Conservation (phyloP, 805 yeast genomes). For the Yarrowia sp. region DNA sequence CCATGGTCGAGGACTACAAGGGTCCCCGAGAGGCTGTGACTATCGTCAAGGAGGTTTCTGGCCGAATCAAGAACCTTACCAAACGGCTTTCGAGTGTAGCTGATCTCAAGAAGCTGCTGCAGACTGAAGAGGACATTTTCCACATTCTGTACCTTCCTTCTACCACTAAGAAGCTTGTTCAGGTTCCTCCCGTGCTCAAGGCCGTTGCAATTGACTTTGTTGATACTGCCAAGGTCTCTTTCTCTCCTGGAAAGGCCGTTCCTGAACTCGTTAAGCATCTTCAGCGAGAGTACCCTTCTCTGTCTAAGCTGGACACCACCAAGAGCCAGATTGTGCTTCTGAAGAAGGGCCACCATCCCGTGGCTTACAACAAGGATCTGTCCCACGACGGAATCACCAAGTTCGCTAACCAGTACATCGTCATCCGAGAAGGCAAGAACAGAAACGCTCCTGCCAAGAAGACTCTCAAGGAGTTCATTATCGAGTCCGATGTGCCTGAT, state of each 20-base stretch:
- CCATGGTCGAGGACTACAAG: conserved; percentile 46
- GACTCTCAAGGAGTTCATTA: conserved; percentile 24
- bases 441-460: conserved; percentile 23
- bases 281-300: conserved; percentile 32
- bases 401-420: conserved; percentile 16
- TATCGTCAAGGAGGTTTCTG: conserved; percentile 45
- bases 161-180: conserved; percentile 51
- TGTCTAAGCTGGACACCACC: conserved; percentile 20
- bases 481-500: conserved; percentile 32
- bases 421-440: conserved; percentile 35
- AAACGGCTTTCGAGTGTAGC: conserved; percentile 10
- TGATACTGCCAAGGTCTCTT: conserved; percentile 34
- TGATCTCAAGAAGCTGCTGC: conserved; percentile 21
- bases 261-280: conserved; percentile 47
- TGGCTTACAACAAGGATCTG: background rate
- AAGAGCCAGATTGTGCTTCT: conserved; percentile 31
- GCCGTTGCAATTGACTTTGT: conserved; percentile 61
- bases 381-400: conserved; percentile 8
- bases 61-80: conserved; percentile 46
- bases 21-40: conserved; percentile 47
- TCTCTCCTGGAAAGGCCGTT: conserved; percentile 61
- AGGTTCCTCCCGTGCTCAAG: conserved; percentile 62
- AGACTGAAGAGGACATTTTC: background rate
- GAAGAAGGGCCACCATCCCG: conserved; percentile 27
- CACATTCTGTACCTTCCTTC: conserved; percentile 28